Conservation (phyloP, 208 protist genomes). For the Acanthamoeba divionensis region DNA sequence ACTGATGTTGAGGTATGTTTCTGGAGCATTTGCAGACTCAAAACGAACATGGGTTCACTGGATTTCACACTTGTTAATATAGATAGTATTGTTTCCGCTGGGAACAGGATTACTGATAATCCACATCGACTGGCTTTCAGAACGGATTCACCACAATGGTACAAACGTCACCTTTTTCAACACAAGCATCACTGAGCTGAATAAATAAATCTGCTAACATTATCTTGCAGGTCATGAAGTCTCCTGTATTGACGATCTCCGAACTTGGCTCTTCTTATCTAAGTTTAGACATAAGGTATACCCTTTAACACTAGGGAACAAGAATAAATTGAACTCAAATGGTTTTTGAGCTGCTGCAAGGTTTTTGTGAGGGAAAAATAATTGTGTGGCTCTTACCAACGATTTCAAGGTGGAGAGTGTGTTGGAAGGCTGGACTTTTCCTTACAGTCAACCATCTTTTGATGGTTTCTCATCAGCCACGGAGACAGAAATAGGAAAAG, state of each 20-base stretch:
- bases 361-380: too few relatives aligned
- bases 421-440: slow-evolving; percentile 38
- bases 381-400: too few relatives aligned
- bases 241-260: slow-evolving; percentile 28
- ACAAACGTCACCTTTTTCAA: background rate
- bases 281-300: slow-evolving; percentile 16
- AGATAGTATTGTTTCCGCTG: background rate
- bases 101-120: background rate
- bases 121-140: slow-evolving; percentile 12
- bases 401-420: slow-evolving; percentile 9
- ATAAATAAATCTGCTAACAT: background rate
- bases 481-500: too few relatives aligned
- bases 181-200: background rate
- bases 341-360: too few relatives aligned
- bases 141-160: background rate
- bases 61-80: background rate
- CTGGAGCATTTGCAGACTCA: background rate
- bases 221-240: background rate
- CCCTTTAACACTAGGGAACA: background rate
- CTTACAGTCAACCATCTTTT: background rate
- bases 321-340: too few relatives aligned
- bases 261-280: slow-evolving; percentile 43
- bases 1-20: background rate
- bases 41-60: background rate
- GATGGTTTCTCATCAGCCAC: too few relatives aligned